phyloP scores from a whole-genome alignment of 2,329 filamentous ascomycete species.

The Plectosphaerella plurivora region DNA sequence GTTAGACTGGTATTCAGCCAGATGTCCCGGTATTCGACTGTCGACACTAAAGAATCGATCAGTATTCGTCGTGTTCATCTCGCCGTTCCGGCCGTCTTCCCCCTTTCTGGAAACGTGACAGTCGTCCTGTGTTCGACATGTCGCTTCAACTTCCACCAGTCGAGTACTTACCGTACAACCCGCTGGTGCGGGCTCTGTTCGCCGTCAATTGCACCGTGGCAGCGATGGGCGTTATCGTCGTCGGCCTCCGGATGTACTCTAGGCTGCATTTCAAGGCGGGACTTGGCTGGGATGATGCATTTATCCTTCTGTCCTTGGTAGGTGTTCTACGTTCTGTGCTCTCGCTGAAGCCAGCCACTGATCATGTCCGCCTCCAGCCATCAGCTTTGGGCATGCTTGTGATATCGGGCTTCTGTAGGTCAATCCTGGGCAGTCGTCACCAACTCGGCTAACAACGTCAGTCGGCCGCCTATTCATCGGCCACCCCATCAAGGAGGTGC shows the following conservation, averaged over 20 bases:
- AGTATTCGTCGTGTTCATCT: too few relatives aligned
- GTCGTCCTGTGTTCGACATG: not conserved
- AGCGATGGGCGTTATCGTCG: slow-evolving; percentile 14
- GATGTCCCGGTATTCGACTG: too few relatives aligned
- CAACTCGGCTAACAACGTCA: slow-evolving; percentile 3
- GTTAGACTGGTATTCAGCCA: not conserved
- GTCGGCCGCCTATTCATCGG: slow-evolving; percentile 18
- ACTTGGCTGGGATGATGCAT: slow-evolving; percentile 29
- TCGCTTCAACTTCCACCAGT: not conserved
- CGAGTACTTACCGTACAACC: not conserved
- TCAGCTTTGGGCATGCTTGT: slow-evolving; percentile 21
- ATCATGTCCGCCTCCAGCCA: slow-evolving; percentile 7
- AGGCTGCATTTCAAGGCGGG: slow-evolving; percentile 17
- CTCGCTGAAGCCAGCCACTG: not conserved
- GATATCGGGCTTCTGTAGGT: slow-evolving; percentile 25
- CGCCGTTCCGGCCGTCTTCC: too few relatives aligned
- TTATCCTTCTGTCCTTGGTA: slow-evolving; percentile 25
- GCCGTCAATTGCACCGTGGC: slow-evolving; percentile 17
- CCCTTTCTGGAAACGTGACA: slow-evolving; percentile 8
- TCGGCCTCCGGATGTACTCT: slow-evolving; percentile 18
- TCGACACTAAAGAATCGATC: too few relatives aligned
- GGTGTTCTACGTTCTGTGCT: not conserved
- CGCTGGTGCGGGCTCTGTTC: slow-evolving; percentile 17
- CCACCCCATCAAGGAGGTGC: slow-evolving; percentile 15
- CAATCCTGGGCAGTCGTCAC: not conserved